Evolutionary conservation across 768 basidiomycete species (phyloP), one percentile per base, ranked within the genome.

Genomic region (Termitomyces titanicus): DNA sequence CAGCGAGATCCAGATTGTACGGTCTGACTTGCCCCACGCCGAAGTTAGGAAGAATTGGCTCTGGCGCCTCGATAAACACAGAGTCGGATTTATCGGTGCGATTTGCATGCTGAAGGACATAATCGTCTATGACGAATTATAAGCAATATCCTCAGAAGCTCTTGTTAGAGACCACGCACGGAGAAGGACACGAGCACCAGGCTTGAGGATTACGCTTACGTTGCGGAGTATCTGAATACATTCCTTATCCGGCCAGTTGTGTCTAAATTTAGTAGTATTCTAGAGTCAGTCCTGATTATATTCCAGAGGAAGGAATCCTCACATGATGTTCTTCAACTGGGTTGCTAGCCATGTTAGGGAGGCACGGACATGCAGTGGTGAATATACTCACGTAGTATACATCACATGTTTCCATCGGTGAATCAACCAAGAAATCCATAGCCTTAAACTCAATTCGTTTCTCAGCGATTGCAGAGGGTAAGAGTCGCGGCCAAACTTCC

Each of bases 21-120:
- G 68, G 65, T 17, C 72, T 63, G 20, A 73, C 65, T 35, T 64
- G 65, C 4, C 78, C 80, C 17, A 68, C 67, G 6, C 78, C 78
- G 53, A 73, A 80, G 62, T 79, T 80, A 5, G 79, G 73, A 0
- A 81, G 68, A 33, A 82, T 60, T 0, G 79, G 80, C 47, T 73
- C 68, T 0, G 79, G 79, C 4, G n/a, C 29, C 29, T 29, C 29
- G 29, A 9, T 29, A 29, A 9, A 29, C n/a, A n/a, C n/a, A 9
- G 29, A 29, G 29, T 29, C 9, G 29, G 29, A 9, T 29, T 3
- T 29, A 4, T 29, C 29, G 29, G 29, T 29, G 5, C 29, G 29
- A 29, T 29, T 29, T 29, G 63, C 60, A 42, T 66, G 59, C 50
- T 68, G 71, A 20, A 74, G 59, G 43, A 74, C 62, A 56, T 66